A percentile compares a stretch with the other conserved stretches of the same genome.
These are phyloP conservation scores for Fonsecaea erecta DNA, from an alignment of 2,329 filamentous ascomycete genomes.

Conservation along the genomic window DNA sequence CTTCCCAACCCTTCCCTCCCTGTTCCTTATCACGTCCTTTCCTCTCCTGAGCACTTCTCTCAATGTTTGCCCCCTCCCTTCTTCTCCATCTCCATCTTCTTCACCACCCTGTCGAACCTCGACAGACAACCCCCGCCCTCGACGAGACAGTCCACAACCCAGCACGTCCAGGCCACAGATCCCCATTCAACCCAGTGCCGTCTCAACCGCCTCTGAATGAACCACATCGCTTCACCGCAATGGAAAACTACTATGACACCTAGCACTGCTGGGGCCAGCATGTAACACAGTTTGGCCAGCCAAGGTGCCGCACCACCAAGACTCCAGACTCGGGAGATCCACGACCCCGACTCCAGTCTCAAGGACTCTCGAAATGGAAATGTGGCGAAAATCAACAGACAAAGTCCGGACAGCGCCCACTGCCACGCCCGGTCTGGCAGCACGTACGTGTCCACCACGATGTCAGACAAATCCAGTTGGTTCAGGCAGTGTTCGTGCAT, in stretches of 20 bases:
- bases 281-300: conserved; percentile 63
- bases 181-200: conserved; percentile 58
- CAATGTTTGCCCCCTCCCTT: conserved; percentile 22
- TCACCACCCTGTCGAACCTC: conserved; percentile 22
- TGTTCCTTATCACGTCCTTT: background rate
- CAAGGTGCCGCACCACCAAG: conserved; percentile 58
- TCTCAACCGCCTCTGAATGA: conserved; percentile 53
- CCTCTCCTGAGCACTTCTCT: background rate
- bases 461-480: conserved; percentile 64
- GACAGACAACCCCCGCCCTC: conserved; percentile 50
- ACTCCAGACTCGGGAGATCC: conserved; percentile 54
- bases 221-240: conserved; percentile 60
- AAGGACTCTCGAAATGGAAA: conserved; percentile 61
- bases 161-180: conserved; percentile 58
- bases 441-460: conserved; percentile 59
- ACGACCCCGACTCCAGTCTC: conserved; percentile 51
- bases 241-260: conserved; percentile 68
- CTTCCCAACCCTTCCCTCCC: background rate
- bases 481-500: conserved; percentile 68
- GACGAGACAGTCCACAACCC: conserved; percentile 57
- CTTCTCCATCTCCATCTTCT: conserved; percentile 14
- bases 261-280: conserved; percentile 64
- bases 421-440: conserved; percentile 45
- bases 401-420: conserved; percentile 19
- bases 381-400: conserved; percentile 57